phyloP scores from a whole-genome alignment of 2,329 filamentous ascomycete species.

The Colletotrichum sp. region DNA sequence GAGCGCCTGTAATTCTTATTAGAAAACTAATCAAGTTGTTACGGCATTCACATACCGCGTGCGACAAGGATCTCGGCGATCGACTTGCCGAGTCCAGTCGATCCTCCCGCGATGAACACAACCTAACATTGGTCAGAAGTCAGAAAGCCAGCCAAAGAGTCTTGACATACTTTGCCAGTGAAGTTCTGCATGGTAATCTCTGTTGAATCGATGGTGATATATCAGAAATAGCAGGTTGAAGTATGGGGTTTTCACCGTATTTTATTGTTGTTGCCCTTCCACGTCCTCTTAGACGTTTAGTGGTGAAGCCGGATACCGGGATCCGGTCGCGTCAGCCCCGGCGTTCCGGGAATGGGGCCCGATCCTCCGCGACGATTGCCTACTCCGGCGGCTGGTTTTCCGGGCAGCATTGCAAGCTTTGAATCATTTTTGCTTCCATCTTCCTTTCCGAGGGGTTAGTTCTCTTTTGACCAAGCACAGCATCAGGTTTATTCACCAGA shows the following conservation, averaged over 20 bases:
- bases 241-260: not conserved
- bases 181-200: not conserved
- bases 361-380: not conserved
- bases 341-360: not conserved
- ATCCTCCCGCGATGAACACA: constrained; percentile 28
- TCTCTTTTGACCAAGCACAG: not conserved
- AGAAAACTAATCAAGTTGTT: not conserved
- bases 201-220: not conserved
- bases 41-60: not conserved
- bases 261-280: not conserved
- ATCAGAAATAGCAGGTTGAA: not conserved
- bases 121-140: constrained; percentile 14
- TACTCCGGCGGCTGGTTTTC: not conserved
- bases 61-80: constrained; percentile 22
- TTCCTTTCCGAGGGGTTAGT: not conserved
- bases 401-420: not conserved
- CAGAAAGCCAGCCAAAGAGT: not conserved
- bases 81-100: constrained; percentile 28
- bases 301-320: not conserved
- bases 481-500: not conserved
- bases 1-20: not conserved
- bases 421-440: not conserved
- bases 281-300: not conserved
- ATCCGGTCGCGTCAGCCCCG: not conserved
- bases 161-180: not conserved